Base-by-base conservation (phyloP, 148 eudicot species). In the Bassia scoparia region DNA sequence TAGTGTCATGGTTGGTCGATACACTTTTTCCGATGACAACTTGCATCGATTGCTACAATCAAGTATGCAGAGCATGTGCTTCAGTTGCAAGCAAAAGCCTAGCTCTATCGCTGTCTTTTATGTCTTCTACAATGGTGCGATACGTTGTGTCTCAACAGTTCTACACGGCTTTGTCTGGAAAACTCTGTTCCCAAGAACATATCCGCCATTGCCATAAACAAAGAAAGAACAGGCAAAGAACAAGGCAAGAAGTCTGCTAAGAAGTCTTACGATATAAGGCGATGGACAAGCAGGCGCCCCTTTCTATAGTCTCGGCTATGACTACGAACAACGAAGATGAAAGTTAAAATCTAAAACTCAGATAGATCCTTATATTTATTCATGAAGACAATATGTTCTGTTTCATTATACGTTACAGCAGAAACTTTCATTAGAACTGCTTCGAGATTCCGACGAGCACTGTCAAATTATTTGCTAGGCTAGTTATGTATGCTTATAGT, bases 21-120 rank as follows among this genome's bases (percentile, higher is more conserved):
- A 95, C 98, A n/a, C n/a, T n/a, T 12, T 95, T 95, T 81, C 97
- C 98, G 0, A 95, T 95, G 98, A 95, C 98, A 31, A 95, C 98
- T n/a, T 5, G 90, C 86, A 38, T 88, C 98, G 65, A 73, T 95
- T 67, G 97, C 98, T 2, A 87, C 98, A 48, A 91, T 95, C 77
- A 91, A 84, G 74, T 95, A 95, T 56, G 91, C 98, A 43, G 97
- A 91, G 73, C 80, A 89, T 11, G 96, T 77, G 0, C 90, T 50
- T 83, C 84, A 18, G 70, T 82, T 20, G 75, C 83, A 24, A 89
- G 83, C 87, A 89, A 86, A 71, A 85, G 81, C 65, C 80, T 95
- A 8, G 97, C 93, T 15, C 70, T 95, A 43, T 62, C 83, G 0
- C 86, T 95, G 7, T 89, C 97, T 0, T 85, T 95, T 74, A 83